Evolutionary conservation across 1,284 basidiomycete species (phyloP), one percentile per base, ranked within the genome.

Genomic region (Microbotryomycetes sp.): DNA sequence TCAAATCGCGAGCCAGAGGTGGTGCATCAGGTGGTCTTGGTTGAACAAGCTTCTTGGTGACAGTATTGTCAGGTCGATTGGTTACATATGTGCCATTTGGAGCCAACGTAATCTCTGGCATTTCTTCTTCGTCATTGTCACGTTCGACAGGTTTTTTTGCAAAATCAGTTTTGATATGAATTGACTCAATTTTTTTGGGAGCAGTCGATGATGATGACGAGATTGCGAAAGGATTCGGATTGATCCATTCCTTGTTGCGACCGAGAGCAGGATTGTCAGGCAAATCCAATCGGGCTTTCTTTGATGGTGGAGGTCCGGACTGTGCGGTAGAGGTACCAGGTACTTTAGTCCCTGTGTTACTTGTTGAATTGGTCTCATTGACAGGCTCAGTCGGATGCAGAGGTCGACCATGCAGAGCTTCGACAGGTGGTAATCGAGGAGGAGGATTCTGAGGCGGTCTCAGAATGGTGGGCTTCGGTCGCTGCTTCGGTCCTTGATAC

Each of bases 101-200:
- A 4, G 4, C 42, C 7, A 64, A 7, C 22, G 26, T 26, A 29
- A 65, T 67, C 36, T 58, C 66, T 0, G 63, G 63, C 51, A 65
- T 50, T 32, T 67, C 48, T 28, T 65, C 66, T 15, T 65, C 63
- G 9, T 56, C 59, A 6, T 53, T 50, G 23, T 29, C 36, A 4
- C 23, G 23, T 25, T 49, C n/a, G n/a, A 6, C 32, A 52, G 46
- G 29, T 19, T n/a, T 19, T 29, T 22, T 6, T 5, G 16, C 54
- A 22, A 14, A 5, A 12, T 5, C 6, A 25, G 12, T 31, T 15
- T n/a, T 45, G 12, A 23, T 26, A 5, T 45, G 31, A 46, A 22
- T 5, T 12, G 16, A 48, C 9, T 3, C 22, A 2, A 32, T 50
- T 31, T 52, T 16, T 23, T n/a, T 47, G 48, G 16, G n/a, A 29